A percentile compares a stretch with the other conserved stretches of the same genome.
phyloP scores from a whole-genome alignment of 129 eudicot species.

The Lonicera japonica region DNA sequence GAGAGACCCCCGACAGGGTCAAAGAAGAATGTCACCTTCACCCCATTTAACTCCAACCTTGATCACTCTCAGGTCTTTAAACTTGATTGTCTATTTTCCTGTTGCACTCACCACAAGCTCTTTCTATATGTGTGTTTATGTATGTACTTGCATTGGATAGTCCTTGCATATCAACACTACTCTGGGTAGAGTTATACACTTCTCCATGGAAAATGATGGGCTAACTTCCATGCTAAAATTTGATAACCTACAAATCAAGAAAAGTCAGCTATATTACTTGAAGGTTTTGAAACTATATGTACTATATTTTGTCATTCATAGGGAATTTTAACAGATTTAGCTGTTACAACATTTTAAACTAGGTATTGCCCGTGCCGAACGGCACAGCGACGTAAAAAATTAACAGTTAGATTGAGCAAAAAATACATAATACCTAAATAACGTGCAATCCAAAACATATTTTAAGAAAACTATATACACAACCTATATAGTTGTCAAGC shows the following conservation, averaged over 20 bases:
- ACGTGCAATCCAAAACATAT: too few relatives aligned
- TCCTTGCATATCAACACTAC: background rate
- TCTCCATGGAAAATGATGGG: background rate
- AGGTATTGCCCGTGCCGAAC: too few relatives aligned
- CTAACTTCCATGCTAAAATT: background rate
- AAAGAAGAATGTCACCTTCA: conserved; percentile 64
- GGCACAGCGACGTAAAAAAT: too few relatives aligned
- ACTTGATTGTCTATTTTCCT: background rate
- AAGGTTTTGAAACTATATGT: background rate
- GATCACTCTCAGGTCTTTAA: conserved; percentile 90
- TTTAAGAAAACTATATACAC: too few relatives aligned
- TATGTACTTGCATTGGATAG: background rate
- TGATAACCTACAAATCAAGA: background rate
- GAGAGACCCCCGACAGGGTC: conserved; percentile 61
- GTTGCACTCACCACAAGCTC: background rate
- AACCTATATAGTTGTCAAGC: too few relatives aligned
- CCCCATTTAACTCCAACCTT: conserved; percentile 69
- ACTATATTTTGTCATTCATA: too few relatives aligned
- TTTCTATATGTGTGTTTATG: conserved; percentile 4
- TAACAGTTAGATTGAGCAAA: too few relatives aligned
- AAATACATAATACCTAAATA: too few relatives aligned
- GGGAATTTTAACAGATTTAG: too few relatives aligned
- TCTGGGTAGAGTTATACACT: background rate
- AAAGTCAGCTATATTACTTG: background rate
- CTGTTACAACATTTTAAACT: too few relatives aligned